phyloP scores from a whole-genome alignment of 495 filamentous ascomycete genomes.

The Tuber calosporum region DNA sequence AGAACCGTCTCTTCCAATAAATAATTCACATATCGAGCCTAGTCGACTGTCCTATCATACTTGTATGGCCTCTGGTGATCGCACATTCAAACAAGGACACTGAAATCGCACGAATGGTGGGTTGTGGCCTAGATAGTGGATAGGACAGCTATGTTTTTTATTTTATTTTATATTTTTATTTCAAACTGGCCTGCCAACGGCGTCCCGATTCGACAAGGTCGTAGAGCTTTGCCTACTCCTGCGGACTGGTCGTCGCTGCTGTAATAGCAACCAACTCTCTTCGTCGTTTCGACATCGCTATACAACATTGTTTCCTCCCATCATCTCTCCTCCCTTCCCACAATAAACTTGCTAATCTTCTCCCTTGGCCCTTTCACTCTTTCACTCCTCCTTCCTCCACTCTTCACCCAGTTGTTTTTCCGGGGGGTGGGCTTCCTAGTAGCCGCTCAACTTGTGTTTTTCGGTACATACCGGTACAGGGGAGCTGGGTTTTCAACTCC shows the following conservation, averaged over 20 bases:
- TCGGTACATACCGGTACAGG: constrained; percentile 6
- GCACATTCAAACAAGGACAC: background rate
- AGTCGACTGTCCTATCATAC: background rate
- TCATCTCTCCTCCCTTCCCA: constrained; percentile 17
- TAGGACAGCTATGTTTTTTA: background rate
- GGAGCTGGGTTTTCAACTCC: constrained; percentile 5
- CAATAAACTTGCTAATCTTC: background rate
- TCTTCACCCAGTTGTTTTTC: background rate
- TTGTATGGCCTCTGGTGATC: background rate
- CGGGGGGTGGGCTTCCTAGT: background rate
- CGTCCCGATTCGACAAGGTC: constrained; percentile 35
- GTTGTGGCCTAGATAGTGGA: background rate
- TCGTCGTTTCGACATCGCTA: constrained; percentile 23
- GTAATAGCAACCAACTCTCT: constrained; percentile 31
- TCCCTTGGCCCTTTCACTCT: background rate
- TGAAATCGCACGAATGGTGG: background rate
- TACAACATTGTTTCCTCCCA: constrained; percentile 31
- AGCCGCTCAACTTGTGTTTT: constrained; percentile 2
- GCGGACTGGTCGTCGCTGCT: constrained; percentile 37
- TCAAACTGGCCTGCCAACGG: constrained; percentile 30
- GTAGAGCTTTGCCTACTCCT: constrained; percentile 35
- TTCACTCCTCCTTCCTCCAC: background rate
- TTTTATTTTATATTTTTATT: constrained; percentile 14
- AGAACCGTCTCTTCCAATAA: background rate
- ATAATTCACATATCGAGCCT: background rate